A percentile compares a stretch with the other conserved stretches of the same genome.
Conservation (phyloP, 2,329 filamentous ascomycete species). For the Fusarium duplospermum region DNA sequence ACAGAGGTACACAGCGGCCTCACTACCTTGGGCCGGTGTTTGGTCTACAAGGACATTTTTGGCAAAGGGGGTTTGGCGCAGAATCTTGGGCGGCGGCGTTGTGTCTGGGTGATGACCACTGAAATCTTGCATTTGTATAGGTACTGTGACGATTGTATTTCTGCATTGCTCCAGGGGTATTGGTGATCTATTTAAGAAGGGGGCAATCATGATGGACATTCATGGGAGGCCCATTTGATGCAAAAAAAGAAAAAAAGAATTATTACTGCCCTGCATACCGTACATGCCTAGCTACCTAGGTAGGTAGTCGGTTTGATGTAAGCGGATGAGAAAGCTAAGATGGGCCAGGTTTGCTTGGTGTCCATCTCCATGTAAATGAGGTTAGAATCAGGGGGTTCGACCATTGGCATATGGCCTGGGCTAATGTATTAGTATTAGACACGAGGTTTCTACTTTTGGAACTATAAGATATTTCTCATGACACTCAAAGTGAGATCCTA, state of each 20-base stretch:
- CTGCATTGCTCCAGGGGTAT: constrained; percentile 28
- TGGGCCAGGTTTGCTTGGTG: constrained; percentile 1
- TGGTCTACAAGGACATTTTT: constrained; percentile 16
- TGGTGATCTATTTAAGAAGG: constrained; percentile 21
- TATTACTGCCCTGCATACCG: constrained; percentile 6
- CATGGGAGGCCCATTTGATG: constrained; percentile 35
- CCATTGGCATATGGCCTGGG: neutral
- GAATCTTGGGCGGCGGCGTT: constrained; percentile 36
- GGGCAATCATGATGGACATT: constrained; percentile 8
- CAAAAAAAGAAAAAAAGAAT: constrained; percentile 12
- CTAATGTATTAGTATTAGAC: constrained; percentile 1
- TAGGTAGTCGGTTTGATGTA: constrained; percentile 8
- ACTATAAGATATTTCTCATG: neutral
- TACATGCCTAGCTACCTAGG: neutral
- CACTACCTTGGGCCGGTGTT: neutral
- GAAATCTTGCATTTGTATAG: constrained; percentile 29
- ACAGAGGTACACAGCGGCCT: constrained; percentile 13
- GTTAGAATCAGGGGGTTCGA: neutral
- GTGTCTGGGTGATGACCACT: constrained; percentile 29
- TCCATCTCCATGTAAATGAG: constrained; percentile 10
- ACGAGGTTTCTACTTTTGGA: neutral
- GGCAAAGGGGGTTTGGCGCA: constrained; percentile 35
- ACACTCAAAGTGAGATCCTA: neutral
- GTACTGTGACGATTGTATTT: constrained; percentile 28
- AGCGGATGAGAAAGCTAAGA: neutral